These are phyloP conservation scores for Cymbidium sinense DNA, from an alignment of 106 monocot genomes.

Conservation along the genomic window DNA sequence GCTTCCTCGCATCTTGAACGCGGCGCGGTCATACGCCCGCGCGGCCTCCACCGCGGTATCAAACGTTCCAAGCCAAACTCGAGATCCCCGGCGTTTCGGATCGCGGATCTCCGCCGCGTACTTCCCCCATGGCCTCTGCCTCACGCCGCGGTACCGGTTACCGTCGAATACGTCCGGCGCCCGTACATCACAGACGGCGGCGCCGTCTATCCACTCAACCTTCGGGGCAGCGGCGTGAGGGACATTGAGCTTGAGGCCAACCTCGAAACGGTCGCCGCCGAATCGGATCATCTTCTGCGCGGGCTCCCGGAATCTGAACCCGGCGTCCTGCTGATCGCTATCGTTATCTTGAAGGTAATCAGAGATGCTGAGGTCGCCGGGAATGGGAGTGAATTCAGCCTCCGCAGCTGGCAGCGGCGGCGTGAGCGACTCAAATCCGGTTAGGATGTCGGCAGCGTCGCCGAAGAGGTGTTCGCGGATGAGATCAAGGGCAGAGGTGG, in stretches of 20 bases:
- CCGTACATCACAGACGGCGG: conserved; percentile 16
- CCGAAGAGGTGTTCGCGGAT: conserved; percentile 33
- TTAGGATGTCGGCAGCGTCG: conserved; percentile 7
- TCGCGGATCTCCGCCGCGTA: conserved; percentile 71
- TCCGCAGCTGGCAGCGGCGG: background rate
- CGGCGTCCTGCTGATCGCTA: background rate
- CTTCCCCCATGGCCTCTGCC: conserved; percentile 84
- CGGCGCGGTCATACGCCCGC: conserved; percentile 69
- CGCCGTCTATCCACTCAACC: conserved; percentile 2
- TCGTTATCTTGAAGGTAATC: background rate
- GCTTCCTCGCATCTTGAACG: conserved; percentile 58
- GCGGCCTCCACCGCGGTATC: conserved; percentile 69
- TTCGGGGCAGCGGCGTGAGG: conserved; percentile 2
- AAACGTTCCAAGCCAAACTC: conserved; percentile 77
- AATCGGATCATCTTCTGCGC: conserved; percentile 20
- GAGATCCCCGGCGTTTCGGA: conserved; percentile 52
- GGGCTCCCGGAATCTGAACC: conserved; percentile 11
- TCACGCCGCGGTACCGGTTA: conserved; percentile 59
- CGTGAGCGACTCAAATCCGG: background rate
- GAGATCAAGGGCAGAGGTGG: conserved; percentile 18
- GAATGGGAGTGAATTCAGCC: background rate
- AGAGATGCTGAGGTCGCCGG: conserved; percentile 2
- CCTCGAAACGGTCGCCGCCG: conserved; percentile 11
- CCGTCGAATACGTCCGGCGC: conserved; percentile 6
- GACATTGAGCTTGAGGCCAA: conserved; percentile 10